These are phyloP conservation scores for Paragyromitra xinjiangensis DNA, from an alignment of 495 filamentous ascomycete genomes.

Conservation along the genomic window DNA sequence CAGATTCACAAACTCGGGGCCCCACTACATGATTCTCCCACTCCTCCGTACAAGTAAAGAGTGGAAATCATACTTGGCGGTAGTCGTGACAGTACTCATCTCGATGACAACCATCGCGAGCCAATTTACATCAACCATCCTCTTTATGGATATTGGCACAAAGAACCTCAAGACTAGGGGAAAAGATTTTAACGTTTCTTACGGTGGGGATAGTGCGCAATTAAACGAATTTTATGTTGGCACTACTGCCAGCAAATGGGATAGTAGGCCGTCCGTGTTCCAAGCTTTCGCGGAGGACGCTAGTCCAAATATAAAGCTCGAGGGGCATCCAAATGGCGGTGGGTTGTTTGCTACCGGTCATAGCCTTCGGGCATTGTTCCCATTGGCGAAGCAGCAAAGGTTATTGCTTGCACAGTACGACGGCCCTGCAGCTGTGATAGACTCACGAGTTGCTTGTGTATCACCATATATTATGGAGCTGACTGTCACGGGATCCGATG, in stretches of 20 bases:
- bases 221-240: conserved; percentile 12
- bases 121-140: conserved; percentile 44
- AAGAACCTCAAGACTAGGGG: neutral
- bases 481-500: neutral
- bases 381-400: conserved; percentile 5
- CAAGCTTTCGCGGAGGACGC: conserved; percentile 21
- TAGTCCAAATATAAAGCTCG: neutral
- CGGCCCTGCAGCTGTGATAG: conserved; percentile 21
- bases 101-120: conserved; percentile 29
- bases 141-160: conserved; percentile 34
- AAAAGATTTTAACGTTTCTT: conserved; percentile 1
- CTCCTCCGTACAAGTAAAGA: conserved; percentile 10
- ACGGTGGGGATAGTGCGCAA: neutral
- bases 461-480: conserved; percentile 17
- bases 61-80: conserved; percentile 30
- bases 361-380: conserved; percentile 17
- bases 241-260: conserved; percentile 22
- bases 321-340: neutral
- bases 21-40: conserved; percentile 27
- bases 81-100: conserved; percentile 6
- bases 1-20: conserved; percentile 39
- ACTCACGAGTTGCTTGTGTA: conserved; percentile 27
- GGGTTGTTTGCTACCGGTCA: conserved; percentile 23
- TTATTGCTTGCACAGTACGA: conserved; percentile 8
- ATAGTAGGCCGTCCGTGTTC: conserved; percentile 7